These are phyloP conservation scores for Vigna hirtella DNA, from an alignment of 306 rosid species.

Conservation along the genomic window DNA sequence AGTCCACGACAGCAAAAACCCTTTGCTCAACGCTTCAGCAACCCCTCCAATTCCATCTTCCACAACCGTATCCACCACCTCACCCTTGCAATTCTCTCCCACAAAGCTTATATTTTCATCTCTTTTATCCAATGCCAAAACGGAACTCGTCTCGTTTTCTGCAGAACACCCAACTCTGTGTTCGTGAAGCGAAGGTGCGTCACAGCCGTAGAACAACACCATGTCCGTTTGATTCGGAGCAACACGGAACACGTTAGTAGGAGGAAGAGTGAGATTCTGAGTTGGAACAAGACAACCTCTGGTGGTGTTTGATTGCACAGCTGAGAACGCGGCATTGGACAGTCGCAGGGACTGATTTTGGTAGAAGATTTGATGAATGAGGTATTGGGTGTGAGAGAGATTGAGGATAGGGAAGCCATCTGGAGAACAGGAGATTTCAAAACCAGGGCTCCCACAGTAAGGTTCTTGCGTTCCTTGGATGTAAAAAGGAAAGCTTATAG, in stretches of 20 bases:
- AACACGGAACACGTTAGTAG: background rate
- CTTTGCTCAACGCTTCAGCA: slow-evolving; percentile 50
- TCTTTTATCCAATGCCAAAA: slow-evolving; percentile 50
- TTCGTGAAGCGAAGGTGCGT: background rate
- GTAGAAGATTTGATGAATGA: slow-evolving; percentile 54
- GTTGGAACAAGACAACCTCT: slow-evolving; percentile 32
- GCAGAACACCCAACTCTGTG: slow-evolving; percentile 44
- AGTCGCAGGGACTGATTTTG: slow-evolving; percentile 37
- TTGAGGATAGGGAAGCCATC: slow-evolving; percentile 49
- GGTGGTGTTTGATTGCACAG: background rate
- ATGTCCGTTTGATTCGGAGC: slow-evolving; percentile 12
- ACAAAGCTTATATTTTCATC: background rate
- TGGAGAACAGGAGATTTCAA: slow-evolving; percentile 48
- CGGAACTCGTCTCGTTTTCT: slow-evolving; percentile 17
- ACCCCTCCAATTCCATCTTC: slow-evolving; percentile 16
- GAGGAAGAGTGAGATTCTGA: slow-evolving; percentile 36
- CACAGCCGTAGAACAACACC: slow-evolving; percentile 49
- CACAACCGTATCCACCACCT: slow-evolving; percentile 8
- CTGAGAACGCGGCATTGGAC: slow-evolving; percentile 48
- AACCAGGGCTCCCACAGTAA: slow-evolving; percentile 70
- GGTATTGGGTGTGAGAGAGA: slow-evolving; percentile 24
- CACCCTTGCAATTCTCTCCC: slow-evolving; percentile 33
- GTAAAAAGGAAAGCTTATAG: slow-evolving; percentile 62
- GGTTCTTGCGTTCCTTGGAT: slow-evolving; percentile 35
- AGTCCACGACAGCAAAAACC: slow-evolving; percentile 59